Conservation (phyloP, 768 basidiomycete species). For the Neoboletus subvelutipes region DNA sequence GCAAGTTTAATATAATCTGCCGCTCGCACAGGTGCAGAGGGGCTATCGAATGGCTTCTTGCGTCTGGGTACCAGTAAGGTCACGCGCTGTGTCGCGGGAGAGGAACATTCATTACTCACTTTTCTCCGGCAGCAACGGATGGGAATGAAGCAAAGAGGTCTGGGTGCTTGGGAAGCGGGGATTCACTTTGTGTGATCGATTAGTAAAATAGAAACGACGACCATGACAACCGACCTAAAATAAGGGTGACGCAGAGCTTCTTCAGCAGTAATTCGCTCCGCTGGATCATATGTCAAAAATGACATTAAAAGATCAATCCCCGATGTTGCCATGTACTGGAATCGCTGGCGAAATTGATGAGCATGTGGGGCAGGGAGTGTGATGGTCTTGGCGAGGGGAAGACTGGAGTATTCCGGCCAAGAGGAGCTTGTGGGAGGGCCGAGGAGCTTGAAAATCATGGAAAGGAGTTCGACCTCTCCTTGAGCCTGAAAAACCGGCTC, state of each 20-base stretch:
- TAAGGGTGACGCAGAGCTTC: constrained; percentile 91
- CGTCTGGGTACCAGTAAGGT: constrained; percentile 46
- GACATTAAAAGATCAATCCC: constrained; percentile 84
- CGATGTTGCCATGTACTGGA: constrained; percentile 77
- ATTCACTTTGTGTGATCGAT: constrained; percentile 57
- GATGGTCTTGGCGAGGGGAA: constrained; percentile 82
- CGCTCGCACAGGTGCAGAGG: constrained; percentile 73
- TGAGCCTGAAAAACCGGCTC: constrained; percentile 99
- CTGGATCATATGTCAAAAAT: constrained; percentile 88
- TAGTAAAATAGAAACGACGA: not conserved
- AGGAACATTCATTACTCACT: constrained; percentile 45
- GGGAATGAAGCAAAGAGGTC: constrained; percentile 96
- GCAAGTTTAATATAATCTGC: constrained; percentile 65
- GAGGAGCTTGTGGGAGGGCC: constrained; percentile 85
- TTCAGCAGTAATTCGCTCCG: constrained; percentile 80
- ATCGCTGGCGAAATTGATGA: constrained; percentile 78
- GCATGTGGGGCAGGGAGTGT: constrained; percentile 72
- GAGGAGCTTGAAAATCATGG: constrained; percentile 92
- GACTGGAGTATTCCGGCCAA: constrained; percentile 81
- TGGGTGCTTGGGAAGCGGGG: constrained; percentile 93
- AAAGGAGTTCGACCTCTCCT: constrained; percentile 87
- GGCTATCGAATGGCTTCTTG: constrained; percentile 75
- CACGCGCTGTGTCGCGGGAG: not conserved
- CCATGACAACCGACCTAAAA: constrained; percentile 58
- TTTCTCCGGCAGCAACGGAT: constrained; percentile 94